Evolutionary conservation across 1,284 basidiomycete species (phyloP), one percentile per base, ranked within the genome.

Genomic region (Ceratobasidium sp.): DNA sequence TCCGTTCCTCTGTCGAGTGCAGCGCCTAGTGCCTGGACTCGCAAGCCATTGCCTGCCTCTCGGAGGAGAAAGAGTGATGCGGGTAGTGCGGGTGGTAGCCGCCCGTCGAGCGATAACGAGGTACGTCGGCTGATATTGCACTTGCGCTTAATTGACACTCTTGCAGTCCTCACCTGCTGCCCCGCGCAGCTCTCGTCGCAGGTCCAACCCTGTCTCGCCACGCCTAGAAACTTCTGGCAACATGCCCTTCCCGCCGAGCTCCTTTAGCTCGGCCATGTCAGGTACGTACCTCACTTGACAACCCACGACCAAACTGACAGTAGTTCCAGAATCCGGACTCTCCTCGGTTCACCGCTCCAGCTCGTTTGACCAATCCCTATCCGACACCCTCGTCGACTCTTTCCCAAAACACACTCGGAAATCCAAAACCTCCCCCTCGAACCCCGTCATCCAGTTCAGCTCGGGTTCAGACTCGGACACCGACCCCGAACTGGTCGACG

Each of bases 21-120:
- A 20, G 86, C 88, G 0, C 90, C 90, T 0, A 91, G 89, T 2
- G 89, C 87, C 73, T 92, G 90, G 89, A 75, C 60, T 15, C 65
- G 83, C 20, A 87, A 86, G 71, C 88, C 89, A 5, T 43, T 65
- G 42, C 71, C 69, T 20, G 82, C 86, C 5, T 79, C 81, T 50
- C 65, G 70, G 29, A 81, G 90, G 64, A 80, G 89, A 55, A 88
- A 83, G 78, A 91, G 89, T 71, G 84, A 89, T 73, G 88, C 87
- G 12, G 86, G 89, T 27, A 83, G 80, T 69, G 78, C 80, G 27
- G 79, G 80, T 42, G 78, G 78, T 54, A 71, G 45, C 35, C 40
- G 47, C 45, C 67, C 47, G 5, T 53, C 54, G 27, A 60, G 52
- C 47, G 60, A 68, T 27, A 62, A 68, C 27, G 58, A 69, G 45